Evolutionary conservation across 768 basidiomycete genomes (phyloP), one percentile per base, ranked within the genome.

Genomic region (Leccinum olivaceopallidum): DNA sequence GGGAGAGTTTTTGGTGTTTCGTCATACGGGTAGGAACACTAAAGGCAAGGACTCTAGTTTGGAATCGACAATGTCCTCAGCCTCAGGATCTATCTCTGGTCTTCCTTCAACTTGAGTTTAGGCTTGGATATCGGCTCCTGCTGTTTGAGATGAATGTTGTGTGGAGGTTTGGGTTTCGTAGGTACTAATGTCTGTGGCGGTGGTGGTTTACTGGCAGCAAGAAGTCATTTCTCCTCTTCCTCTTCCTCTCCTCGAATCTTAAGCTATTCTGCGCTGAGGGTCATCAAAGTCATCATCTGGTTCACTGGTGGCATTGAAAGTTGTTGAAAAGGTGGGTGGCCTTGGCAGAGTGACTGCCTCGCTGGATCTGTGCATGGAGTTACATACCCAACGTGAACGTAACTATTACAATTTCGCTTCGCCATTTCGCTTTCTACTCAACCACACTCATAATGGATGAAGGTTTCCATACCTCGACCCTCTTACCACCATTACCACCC

Each of bases 231-330:
- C 7, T 76, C 73, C 20, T 76, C 76, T 20, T 71, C 76, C 37
- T 69, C 67, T 0, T 69, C 68, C 0, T 68, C 26, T 67, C 56
- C 49, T 57, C 63, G 30, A 57, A 32, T 54, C 77, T 76, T 52
- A 79, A 79, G 52, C 75, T 73, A 62, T 68, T 68, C 55, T 56
- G 61, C 54, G 60, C 63, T 10, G 66, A 67, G 37, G 69, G n/a
- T n/a, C n/a, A n/a, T 77, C 78, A 24, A 81, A 73, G 22, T 82
- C 80, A 26, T 81, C 79, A 24, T 80, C 83, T 1, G 71, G 67
- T 54, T 82, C 73, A 32, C 71, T 24, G 24, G 24, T 24, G 24
- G 24, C 24, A 24, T 24, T 24, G 24, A 24, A 24, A 24, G 24
- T 24, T 24, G 24, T 24, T 24, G 24, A 24, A 24, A 24, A 24